phyloP scores from a whole-genome alignment of 1,284 basidiomycete genomes.

The Heliocybe sulcata region DNA sequence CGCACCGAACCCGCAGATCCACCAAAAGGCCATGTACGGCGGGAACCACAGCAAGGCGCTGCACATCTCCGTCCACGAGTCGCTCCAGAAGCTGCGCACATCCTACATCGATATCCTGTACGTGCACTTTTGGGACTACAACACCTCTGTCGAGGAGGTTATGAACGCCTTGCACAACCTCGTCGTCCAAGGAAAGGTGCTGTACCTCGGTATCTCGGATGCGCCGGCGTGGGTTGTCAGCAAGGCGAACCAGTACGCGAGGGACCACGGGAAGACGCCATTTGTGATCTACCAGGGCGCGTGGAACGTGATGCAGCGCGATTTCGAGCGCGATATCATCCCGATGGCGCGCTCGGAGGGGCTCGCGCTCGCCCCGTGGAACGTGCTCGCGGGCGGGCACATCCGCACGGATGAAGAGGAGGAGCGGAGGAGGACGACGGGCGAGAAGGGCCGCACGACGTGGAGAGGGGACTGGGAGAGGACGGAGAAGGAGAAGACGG shows the following conservation, averaged over 20 bases:
- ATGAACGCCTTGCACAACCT: conserved; percentile 42
- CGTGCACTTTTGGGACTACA: conserved; percentile 37
- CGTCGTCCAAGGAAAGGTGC: conserved; percentile 33
- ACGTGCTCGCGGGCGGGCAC: conserved; percentile 33
- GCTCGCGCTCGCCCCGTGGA: too few species aligned
- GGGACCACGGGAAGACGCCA: conserved; percentile 35
- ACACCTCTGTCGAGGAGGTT: conserved; percentile 37
- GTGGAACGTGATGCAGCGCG: conserved; percentile 43
- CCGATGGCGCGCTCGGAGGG: conserved; percentile 42
- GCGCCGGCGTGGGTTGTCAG: conserved; percentile 51
- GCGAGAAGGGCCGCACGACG: conserved; percentile 32
- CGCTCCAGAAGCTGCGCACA: conserved; percentile 37
- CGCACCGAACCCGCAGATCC: conserved; percentile 9
- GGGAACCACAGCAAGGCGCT: conserved; percentile 31
- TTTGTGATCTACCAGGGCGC: conserved; percentile 53
- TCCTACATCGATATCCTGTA: conserved; percentile 36
- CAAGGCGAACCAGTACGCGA: conserved; percentile 46
- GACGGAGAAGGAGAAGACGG: conserved; percentile 28
- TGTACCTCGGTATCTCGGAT: conserved; percentile 33
- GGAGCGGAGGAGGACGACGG: conserved; percentile 28
- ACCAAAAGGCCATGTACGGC: conserved; percentile 20
- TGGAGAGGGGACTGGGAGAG: conserved; percentile 29
- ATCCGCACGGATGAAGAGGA: conserved; percentile 43
- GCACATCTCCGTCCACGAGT: conserved; percentile 23
- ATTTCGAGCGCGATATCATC: conserved; percentile 55